Conservation (phyloP, 106 monocot genomes). For the Iris macrosiphon region DNA sequence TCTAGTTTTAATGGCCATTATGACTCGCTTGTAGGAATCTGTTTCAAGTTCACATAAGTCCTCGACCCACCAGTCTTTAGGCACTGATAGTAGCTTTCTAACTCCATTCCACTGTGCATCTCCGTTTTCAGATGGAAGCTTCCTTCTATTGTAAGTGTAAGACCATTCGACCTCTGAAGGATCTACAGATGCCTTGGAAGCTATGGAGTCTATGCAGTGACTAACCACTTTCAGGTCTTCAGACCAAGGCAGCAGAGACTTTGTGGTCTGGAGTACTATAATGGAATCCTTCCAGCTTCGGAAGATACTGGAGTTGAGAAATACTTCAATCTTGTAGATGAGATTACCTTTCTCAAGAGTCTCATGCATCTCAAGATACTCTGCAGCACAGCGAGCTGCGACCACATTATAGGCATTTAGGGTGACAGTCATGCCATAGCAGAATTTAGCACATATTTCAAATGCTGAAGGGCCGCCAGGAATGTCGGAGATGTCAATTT, state of each 20-base stretch:
- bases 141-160: constrained; percentile 65
- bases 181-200: constrained; percentile 31
- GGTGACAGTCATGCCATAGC: constrained; percentile 81
- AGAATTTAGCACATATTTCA: constrained; percentile 90
- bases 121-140: constrained; percentile 50
- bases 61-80: constrained; percentile 85
- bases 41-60: constrained; percentile 74
- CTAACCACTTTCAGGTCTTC: constrained; percentile 58
- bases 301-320: constrained; percentile 57
- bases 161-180: constrained; percentile 66
- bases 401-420: constrained; percentile 80
- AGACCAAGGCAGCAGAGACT: constrained; percentile 42
- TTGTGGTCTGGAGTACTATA: constrained; percentile 60
- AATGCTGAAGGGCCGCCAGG: constrained; percentile 80
- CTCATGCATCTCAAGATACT: constrained; percentile 78
- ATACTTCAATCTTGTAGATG: constrained; percentile 82
- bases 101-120: constrained; percentile 35
- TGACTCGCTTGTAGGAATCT: constrained; percentile 50
- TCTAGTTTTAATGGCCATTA: constrained; percentile 42
- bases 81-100: constrained; percentile 44
- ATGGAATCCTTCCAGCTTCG: constrained; percentile 85
- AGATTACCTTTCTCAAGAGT: constrained; percentile 73
- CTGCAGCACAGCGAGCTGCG: constrained; percentile 70
- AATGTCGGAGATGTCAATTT: constrained; percentile 57
- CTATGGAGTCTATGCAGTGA: constrained; percentile 63